phyloP scores from a whole-genome alignment of 495 filamentous ascomycete genomes.

The Trypethelium eluteriae region DNA sequence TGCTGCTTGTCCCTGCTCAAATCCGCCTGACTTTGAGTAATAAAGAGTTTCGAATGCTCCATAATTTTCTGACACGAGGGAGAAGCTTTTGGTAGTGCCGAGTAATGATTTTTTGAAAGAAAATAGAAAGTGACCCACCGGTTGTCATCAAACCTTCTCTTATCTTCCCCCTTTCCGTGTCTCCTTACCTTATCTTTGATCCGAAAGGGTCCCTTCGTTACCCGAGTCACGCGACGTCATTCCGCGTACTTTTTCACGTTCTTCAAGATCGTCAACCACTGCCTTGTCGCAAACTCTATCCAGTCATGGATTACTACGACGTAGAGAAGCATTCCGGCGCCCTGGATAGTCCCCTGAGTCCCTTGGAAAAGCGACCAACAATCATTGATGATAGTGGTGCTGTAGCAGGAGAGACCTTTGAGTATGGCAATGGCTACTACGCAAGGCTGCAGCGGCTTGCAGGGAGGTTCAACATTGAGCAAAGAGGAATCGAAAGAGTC shows the following conservation, averaged over 20 bases:
- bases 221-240: conserved; percentile 3
- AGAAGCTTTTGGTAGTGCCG: neutral
- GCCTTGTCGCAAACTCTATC: neutral
- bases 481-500: conserved; percentile 74
- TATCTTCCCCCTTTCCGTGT: neutral
- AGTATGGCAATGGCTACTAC: conserved; percentile 52
- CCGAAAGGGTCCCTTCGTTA: neutral
- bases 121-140: neutral
- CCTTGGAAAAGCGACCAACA: conserved; percentile 19
- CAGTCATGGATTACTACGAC: conserved; percentile 21
- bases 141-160: neutral
- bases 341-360: conserved; percentile 13
- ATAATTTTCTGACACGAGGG: neutral
- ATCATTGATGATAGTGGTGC: conserved; percentile 49
- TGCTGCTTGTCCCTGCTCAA: neutral
- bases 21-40: neutral
- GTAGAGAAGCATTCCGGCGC: conserved; percentile 25
- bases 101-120: neutral
- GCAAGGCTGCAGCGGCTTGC: conserved; percentile 65
- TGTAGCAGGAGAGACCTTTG: conserved; percentile 55
- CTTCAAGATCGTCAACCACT: neutral
- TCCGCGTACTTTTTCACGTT: neutral
- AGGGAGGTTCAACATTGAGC: conserved; percentile 63
- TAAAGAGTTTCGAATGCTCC: neutral
- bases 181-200: neutral